Conservation (phyloP, 106 monocot species). For the Dioscorea alata region DNA sequence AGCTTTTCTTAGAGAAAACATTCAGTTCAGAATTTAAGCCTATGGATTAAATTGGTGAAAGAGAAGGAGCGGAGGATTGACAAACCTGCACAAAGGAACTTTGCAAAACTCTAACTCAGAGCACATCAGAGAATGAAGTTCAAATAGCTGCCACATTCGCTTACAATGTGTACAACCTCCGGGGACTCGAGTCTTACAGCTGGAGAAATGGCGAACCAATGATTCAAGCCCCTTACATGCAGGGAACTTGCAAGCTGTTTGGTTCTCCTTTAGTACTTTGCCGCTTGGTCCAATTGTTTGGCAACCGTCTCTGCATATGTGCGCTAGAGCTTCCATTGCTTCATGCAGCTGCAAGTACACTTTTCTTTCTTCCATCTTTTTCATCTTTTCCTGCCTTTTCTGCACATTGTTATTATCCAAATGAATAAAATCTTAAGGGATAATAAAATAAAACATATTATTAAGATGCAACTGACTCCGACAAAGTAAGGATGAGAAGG, state of each 20-base stretch:
- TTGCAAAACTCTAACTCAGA: conserved; percentile 32
- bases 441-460: too few relatives aligned
- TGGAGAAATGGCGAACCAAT: conserved; percentile 50
- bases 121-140: conserved; percentile 56
- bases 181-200: conserved; percentile 38
- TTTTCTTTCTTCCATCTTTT: conserved; percentile 32
- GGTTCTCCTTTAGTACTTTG: conserved; percentile 27
- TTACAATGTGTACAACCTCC: conserved; percentile 60
- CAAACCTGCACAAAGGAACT: conserved; percentile 57
- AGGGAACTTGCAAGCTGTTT: conserved; percentile 18
- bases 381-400: conserved; percentile 27
- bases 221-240: conserved; percentile 50
- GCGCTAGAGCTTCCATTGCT: conserved; percentile 55
- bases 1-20: too few relatives aligned
- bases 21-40: too few relatives aligned
- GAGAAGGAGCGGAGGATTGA: too few relatives aligned
- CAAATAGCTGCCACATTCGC: conserved; percentile 66
- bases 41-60: too few relatives aligned
- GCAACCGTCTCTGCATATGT: conserved; percentile 51
- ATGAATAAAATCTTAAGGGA: background rate
- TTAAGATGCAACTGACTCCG: conserved; percentile 99
- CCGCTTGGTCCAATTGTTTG: conserved; percentile 48
- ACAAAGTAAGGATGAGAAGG: conserved; percentile 81
- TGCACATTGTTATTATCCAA: background rate
- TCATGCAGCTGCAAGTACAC: conserved; percentile 47